phyloP scores from a whole-genome alignment of 805 yeast genomes.

The Candida adriatica region DNA sequence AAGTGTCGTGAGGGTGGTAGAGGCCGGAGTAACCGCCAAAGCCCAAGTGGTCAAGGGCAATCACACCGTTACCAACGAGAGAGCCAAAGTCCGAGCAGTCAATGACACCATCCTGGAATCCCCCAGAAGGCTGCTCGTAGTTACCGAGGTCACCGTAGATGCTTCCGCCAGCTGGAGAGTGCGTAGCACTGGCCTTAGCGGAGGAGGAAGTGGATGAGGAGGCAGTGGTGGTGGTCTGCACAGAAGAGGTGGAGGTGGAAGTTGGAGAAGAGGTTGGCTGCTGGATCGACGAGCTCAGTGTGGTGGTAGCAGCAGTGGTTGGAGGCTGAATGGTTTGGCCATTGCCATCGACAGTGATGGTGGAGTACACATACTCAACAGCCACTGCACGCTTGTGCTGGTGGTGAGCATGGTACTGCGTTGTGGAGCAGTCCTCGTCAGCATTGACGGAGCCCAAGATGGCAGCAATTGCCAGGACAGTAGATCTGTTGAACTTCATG shows the following conservation, averaged over 20 bases:
- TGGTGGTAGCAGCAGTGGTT: slow-evolving; percentile 21
- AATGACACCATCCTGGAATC: slow-evolving; percentile 65
- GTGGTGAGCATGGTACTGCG: slow-evolving; percentile 33
- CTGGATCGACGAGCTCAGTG: slow-evolving; percentile 4
- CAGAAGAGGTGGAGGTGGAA: not conserved
- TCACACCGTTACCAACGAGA: slow-evolving; percentile 65
- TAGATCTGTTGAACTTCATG: not conserved
- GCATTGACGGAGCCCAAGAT: not conserved
- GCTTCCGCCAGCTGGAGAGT: slow-evolving; percentile 29
- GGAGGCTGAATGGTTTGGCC: slow-evolving; percentile 24
- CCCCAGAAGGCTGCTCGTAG: slow-evolving; percentile 40
- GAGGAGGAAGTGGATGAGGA: slow-evolving; percentile 3
- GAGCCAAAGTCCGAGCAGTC: slow-evolving; percentile 65
- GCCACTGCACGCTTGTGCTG: slow-evolving; percentile 41
- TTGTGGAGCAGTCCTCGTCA: not conserved
- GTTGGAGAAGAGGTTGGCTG: slow-evolving; percentile 6
- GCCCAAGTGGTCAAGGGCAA: slow-evolving; percentile 56
- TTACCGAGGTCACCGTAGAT: slow-evolving; percentile 46
- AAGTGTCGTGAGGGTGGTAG: slow-evolving; percentile 45
- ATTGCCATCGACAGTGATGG: slow-evolving; percentile 25
- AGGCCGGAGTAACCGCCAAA: slow-evolving; percentile 56
- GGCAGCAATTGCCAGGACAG: not conserved
- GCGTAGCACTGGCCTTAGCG: slow-evolving; percentile 6
- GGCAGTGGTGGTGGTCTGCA: not conserved
- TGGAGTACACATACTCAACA: slow-evolving; percentile 32